Evolutionary conservation across 2,329 filamentous ascomycete genomes (phyloP).

Genomic region (Scytalidium lignicola): DNA sequence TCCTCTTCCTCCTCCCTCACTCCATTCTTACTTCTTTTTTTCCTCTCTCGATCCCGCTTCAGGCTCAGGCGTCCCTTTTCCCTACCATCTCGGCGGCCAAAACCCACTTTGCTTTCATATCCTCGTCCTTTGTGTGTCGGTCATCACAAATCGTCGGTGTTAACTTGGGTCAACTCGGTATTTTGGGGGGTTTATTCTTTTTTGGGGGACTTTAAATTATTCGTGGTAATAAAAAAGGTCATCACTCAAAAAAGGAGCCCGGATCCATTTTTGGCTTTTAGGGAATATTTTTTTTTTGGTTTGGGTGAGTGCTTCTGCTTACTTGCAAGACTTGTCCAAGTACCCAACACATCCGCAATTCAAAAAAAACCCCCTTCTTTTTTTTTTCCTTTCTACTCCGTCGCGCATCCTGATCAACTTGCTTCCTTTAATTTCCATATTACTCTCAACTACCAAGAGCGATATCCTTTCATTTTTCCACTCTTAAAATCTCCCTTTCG

Average conservation of each 20-base stretch:
- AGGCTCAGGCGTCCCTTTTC: not conserved
- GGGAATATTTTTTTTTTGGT: not conserved
- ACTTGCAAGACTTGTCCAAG: not conserved
- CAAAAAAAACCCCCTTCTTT: not conserved
- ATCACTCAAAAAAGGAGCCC: not conserved
- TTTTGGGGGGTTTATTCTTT: not conserved
- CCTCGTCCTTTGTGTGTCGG: constrained; percentile 2
- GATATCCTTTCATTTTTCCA: not conserved
- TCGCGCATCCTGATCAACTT: not conserved
- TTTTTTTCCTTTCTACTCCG: not conserved
- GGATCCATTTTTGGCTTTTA: not conserved
- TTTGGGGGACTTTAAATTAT: not conserved
- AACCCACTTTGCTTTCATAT: constrained; percentile 8
- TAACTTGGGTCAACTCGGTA: not conserved
- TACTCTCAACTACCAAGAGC: not conserved
- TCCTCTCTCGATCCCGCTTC: constrained; percentile 9
- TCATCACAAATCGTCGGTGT: not conserved
- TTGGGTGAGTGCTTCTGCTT: not conserved
- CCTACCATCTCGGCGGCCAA: constrained; percentile 16
- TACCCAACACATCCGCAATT: not conserved
- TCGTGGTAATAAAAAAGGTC: not conserved
- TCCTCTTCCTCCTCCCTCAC: constrained; percentile 23
- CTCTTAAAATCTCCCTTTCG: not conserved
- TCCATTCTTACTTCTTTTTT: constrained; percentile 12
- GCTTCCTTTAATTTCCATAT: not conserved